Evolutionary conservation across 1,139 yeast genomes (phyloP), one percentile per base, ranked within the genome.

Genomic region (Kurtzmaniella quercitrusa): DNA sequence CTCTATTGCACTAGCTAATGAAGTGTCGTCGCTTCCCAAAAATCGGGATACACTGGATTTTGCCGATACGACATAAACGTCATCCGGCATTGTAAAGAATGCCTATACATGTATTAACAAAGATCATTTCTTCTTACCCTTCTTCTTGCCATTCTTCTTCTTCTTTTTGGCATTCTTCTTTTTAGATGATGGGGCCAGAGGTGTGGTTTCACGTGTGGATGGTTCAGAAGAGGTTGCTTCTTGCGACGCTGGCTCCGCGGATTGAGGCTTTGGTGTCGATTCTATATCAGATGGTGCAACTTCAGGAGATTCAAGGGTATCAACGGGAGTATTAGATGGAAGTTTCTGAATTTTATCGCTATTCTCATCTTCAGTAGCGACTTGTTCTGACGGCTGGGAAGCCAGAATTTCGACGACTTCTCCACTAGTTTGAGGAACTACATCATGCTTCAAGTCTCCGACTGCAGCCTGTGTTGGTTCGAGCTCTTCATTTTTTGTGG

Each of bases 91-190:
- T 32, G 17, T 7, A 32, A 15, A 5, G 28, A 22, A 8, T 22
- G 12, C 12, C 34, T 15, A 5, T 32, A 32, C 8, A 8, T 8
- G 11, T n/a, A 26, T 26, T 33, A 17, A 7, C 12, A 17, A 9
- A 3, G 5, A 4, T 38, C 39, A 39, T 41, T 45, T 45, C 33
- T 30, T 39, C 35, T 44, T 45, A 6, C 47, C 42, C 42, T 45
- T 45, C 49, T 50, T 50, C 44, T 52, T 52, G 8, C 52, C 49
- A 37, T 50, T 51, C 45, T 52, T 53, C 47, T 51, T 51, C 33
- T 45, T 47, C 41, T 49, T 53, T 44, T 52, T 51, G 14, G 44
- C 36, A 39, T 47, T 49, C 38, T 52, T 50, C 45, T 49, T 20
- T 12, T 19, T 20, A 3, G 38, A 22, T 8, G 30, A 20, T 15